Conservation (phyloP, 768 basidiomycete species). For the Mycena rebaudengoi region DNA sequence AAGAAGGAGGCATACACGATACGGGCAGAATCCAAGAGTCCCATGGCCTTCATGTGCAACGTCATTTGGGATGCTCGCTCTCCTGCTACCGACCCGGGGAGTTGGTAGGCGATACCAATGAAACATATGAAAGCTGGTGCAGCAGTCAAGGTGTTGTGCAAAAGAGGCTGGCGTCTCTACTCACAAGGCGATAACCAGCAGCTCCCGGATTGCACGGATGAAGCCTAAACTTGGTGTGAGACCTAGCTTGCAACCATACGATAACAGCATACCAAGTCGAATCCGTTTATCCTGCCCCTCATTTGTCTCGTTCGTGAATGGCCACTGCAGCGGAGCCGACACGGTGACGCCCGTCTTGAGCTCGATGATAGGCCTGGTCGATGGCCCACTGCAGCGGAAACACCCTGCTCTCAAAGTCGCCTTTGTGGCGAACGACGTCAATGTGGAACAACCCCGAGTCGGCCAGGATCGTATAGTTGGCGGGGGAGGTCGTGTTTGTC, state of each 20-base stretch:
- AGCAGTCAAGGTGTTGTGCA: not conserved
- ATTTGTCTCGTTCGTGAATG: conserved; percentile 74
- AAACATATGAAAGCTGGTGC: conserved; percentile 70
- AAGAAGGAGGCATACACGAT: too few species aligned
- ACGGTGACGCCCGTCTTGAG: conserved; percentile 65
- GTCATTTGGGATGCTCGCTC: conserved; percentile 75
- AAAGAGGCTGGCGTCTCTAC: conserved; percentile 25
- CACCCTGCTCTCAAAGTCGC: conserved; percentile 73
- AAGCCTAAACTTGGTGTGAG: conserved; percentile 53
- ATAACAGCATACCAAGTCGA: conserved; percentile 59
- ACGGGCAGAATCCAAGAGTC: conserved; percentile 73
- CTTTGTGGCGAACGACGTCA: conserved; percentile 69
- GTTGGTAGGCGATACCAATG: conserved; percentile 79
- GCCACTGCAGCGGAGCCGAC: conserved; percentile 75
- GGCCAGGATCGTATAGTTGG: conserved; percentile 77
- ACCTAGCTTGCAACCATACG: not conserved
- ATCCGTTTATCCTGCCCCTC: conserved; percentile 62
- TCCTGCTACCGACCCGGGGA: conserved; percentile 72
- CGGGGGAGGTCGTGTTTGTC: conserved; percentile 39
- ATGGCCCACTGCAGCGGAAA: conserved; percentile 82
- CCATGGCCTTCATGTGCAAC: conserved; percentile 83
- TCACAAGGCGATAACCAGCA: conserved; percentile 75
- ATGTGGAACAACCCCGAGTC: conserved; percentile 72
- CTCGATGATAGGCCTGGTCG: conserved; percentile 78
- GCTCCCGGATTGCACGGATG: conserved; percentile 64